Conservation (phyloP, 1,139 yeast genomes). For the Protomyces gravidus region DNA sequence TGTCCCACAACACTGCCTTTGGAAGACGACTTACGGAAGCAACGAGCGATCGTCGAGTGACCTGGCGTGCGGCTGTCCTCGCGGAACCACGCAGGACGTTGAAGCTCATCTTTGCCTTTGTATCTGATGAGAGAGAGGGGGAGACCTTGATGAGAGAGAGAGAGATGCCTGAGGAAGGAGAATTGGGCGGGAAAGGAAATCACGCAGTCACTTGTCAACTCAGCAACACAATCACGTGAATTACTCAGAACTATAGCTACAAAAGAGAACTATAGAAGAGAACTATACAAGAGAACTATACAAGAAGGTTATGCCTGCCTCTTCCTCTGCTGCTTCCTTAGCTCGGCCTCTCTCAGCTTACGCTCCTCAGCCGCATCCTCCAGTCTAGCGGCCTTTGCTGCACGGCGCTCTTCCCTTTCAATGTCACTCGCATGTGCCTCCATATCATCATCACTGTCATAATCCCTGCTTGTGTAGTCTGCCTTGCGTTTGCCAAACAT, state of each 20-base stretch:
- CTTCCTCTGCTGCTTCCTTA: constrained; percentile 35
- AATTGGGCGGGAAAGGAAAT: neutral
- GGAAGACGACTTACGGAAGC: constrained; percentile 25
- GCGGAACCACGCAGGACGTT: constrained; percentile 28
- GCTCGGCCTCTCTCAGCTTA: constrained; percentile 51
- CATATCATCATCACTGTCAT: constrained; percentile 71
- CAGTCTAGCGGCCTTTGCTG: constrained; percentile 55
- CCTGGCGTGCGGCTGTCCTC: constrained; percentile 21
- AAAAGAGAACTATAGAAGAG: too few species aligned
- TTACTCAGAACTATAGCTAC: too few species aligned
- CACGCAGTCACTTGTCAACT: neutral
- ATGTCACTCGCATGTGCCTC: constrained; percentile 91
- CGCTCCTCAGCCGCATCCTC: constrained; percentile 65
- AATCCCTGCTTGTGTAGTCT: constrained; percentile 43
- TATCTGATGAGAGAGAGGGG: neutral
- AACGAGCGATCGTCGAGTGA: constrained; percentile 25
- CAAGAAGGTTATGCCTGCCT: neutral
- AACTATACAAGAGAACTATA: too few species aligned
- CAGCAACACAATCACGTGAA: neutral
- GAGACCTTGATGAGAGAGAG: neutral
- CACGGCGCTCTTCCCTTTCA: constrained; percentile 68
- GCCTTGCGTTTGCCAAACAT: constrained; percentile 49
- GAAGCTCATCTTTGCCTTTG: constrained; percentile 5
- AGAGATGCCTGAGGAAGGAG: neutral
- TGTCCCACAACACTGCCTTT: too few species aligned